These are phyloP conservation scores for Aspergillus fischeri DNA, from an alignment of 2,329 filamentous ascomycete genomes.

Conservation along the genomic window DNA sequence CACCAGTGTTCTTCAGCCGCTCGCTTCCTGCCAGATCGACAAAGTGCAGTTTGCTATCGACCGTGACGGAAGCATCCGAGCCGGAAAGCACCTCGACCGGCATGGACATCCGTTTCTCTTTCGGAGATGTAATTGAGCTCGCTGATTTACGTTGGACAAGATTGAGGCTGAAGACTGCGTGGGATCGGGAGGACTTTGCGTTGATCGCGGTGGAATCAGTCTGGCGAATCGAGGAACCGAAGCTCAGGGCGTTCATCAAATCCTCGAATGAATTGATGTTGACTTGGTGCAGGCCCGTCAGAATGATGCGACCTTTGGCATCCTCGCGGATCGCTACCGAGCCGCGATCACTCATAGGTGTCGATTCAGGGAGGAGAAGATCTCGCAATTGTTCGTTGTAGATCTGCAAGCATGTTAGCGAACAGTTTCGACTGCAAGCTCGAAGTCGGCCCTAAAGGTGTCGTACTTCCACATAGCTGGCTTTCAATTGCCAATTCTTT, in stretches of 20 bases:
- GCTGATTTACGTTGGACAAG: constrained; percentile 70
- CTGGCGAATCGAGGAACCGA: constrained; percentile 89
- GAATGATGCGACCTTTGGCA: constrained; percentile 85
- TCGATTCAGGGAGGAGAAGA: constrained; percentile 73
- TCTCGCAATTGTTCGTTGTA: constrained; percentile 97
- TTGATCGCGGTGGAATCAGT: constrained; percentile 97
- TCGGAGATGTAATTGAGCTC: constrained; percentile 44
- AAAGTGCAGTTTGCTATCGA: constrained; percentile 98
- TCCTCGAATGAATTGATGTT: constrained; percentile 90
- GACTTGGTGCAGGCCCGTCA: constrained; percentile 84
- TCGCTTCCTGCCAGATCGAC: constrained; percentile 97
- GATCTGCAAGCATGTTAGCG: constrained; percentile 54
- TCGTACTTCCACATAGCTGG: constrained; percentile 74
- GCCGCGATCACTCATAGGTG: constrained; percentile 65
- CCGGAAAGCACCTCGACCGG: constrained; percentile 73
- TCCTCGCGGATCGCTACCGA: constrained; percentile 92
- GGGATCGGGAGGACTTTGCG: constrained; percentile 93
- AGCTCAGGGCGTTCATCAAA: constrained; percentile 80
- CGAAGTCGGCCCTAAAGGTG: neutral
- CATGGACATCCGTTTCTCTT: constrained; percentile 83
- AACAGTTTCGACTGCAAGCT: neutral
- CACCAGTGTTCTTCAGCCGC: constrained; percentile 92
- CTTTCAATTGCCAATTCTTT: constrained; percentile 85
- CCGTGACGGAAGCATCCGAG: constrained; percentile 65
- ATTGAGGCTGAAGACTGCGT: constrained; percentile 95